Base-by-base conservation (phyloP, 2,329 filamentous ascomycete genomes). In the Verticillium tricorpus region DNA sequence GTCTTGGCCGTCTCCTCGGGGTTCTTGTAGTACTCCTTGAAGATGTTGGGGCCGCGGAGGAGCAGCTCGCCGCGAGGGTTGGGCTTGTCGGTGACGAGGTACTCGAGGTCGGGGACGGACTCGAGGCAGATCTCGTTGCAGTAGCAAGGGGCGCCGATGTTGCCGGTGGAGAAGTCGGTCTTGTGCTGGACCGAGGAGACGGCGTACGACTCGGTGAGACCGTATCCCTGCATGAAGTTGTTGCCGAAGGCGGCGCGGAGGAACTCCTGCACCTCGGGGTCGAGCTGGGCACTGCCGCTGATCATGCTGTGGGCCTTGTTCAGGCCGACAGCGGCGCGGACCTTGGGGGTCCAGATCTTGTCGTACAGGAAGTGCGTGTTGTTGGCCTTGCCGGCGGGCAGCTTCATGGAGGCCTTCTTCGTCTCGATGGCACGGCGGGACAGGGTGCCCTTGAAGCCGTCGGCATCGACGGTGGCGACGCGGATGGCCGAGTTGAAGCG, bases 101-200 rank as follows among this genome's bases (percentile, higher is more conserved):
- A 99, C 61, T 97, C 94, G 84, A 97, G 94, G 65, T 98, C 94
- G 1, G 94, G 93, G 7, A 96, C 90, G 59, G 93, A 96, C 72
- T 89, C 82, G 61, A 97, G 82, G 74, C 93, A 96, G 57, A 89
- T 79, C 78, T 99, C 95, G 9, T 84, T 76, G 63, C 81, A 82
- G 8, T 87, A 82, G 64, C 85, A 82, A 0, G 93, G 82, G 5
- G 84, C 87, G 59, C 95, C 95, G 68, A 94, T 94, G 77, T 93
- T 96, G 64, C 92, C 93, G 5, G 88, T 79, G 9, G 83, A 84
- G 72, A 91, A 87, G 74, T 99, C 95, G 56, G 83, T 83, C 2
- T 79, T 74, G 12, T 85, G 70, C 78, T 98, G 95, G 39, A 86
- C 84, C 14, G 89, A 82, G 25, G 85, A 87, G 34, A 89, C 85